Base-by-base conservation (phyloP, 2,329 filamentous ascomycete species). In the Oidium heveae region DNA sequence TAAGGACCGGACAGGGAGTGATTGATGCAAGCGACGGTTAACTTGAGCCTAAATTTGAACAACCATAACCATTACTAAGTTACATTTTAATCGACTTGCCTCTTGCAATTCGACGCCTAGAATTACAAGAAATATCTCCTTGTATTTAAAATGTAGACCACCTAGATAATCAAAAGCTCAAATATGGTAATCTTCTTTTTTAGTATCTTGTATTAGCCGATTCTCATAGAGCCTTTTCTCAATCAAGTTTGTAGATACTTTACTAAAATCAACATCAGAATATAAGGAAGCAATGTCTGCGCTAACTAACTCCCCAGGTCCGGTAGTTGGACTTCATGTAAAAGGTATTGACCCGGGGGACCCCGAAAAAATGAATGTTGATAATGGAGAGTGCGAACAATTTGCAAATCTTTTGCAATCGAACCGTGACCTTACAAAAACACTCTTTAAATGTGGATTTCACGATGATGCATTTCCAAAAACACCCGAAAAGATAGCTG, bases 401-500 rank as follows among this genome's bases (percentile, higher is more conserved):
- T 52, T 52, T 37, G 49, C 33, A 37, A 20, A n/a, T 37, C 49
- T 34, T n/a, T 20, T 52, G 16, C 49, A 37, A 20, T 22, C 24
- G 9, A 54, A 54, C 39, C 39, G 53, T 2, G 18, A 54, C n/a
- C 41, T 28, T 16, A 54, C 53, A 34, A 54, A 54, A 22, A 32
- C 18, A 13, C 28, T 54, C 10, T 54, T 54, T 36, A 41, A n/a
- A 16, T 18, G 47, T 34, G 53, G 53, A 54, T 46, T 24, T n/a
- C 20, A 18, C 8, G 53, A 54, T 32, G n/a, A 39, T 2, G 16
- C 34, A 13, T 54, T 54, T 18, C 53, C 53, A 12, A 54, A 47
- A 20, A 47, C 20, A 28, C 63, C 64, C 55, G 62, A 63, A 49
- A 59, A 57, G 49, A 49, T 64, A n/a, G 59, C 56, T 24, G 58